Conservation (phyloP, 2,329 filamentous ascomycete species). For the Claviceps arundinis region DNA sequence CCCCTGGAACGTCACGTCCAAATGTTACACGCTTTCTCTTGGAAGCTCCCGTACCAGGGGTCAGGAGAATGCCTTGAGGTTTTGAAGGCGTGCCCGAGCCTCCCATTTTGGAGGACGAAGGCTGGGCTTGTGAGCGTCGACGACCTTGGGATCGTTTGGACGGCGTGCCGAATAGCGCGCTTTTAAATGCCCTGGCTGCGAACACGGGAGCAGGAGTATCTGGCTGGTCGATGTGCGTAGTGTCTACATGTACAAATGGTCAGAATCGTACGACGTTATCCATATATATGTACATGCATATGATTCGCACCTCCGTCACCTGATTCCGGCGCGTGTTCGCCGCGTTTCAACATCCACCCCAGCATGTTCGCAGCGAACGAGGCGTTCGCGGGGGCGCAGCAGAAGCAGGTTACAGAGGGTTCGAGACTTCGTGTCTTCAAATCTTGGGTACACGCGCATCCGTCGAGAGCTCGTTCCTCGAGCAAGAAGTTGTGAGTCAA, state of each 20-base stretch:
- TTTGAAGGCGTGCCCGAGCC: conserved; percentile 33
- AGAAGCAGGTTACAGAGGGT: background rate
- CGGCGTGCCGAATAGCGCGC: conserved; percentile 49
- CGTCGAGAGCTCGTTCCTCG: background rate
- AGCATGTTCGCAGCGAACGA: conserved; percentile 29
- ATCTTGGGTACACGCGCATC: background rate
- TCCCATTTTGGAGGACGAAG: conserved; percentile 9
- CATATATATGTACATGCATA: background rate
- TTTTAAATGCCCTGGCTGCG: conserved; percentile 51
- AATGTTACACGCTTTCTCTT: conserved; percentile 54
- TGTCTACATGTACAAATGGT: conserved; percentile 17
- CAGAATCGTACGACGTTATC: background rate
- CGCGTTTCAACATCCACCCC: conserved; percentile 43
- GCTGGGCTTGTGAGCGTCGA: conserved; percentile 9
- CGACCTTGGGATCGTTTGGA: conserved; percentile 24
- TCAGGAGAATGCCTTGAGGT: conserved; percentile 47
- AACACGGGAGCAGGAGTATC: conserved; percentile 56
- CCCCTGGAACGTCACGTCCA: conserved; percentile 37
- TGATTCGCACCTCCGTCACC: conserved; percentile 12
- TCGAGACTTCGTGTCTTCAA: too few species aligned
- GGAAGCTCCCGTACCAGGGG: conserved; percentile 47
- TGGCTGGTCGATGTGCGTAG: conserved; percentile 39
- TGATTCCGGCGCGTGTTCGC: conserved; percentile 24
- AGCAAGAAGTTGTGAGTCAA: too few species aligned
- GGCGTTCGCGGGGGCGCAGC: background rate